Percentiles rank a stretch among this genome's conserved stretches.
Conservation (phyloP, 1,139 yeast species). For the Pneumocystis murina region DNA sequence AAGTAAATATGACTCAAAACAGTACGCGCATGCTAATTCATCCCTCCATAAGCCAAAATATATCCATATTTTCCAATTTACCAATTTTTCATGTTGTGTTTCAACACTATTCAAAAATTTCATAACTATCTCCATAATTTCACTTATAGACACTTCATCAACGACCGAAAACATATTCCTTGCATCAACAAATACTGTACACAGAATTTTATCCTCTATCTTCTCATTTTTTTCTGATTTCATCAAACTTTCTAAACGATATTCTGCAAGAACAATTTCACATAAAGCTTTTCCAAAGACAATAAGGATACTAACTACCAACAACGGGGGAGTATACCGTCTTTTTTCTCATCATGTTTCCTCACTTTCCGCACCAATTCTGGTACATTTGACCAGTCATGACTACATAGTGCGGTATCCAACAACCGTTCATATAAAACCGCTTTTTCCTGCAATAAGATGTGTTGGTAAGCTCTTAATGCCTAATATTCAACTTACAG, state of each 20-base stretch:
- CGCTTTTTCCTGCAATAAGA: neutral
- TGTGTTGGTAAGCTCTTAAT: neutral
- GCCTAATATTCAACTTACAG: neutral
- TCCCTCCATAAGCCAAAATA: neutral
- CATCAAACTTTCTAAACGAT: neutral
- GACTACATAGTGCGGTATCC: neutral
- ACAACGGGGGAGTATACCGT: neutral
- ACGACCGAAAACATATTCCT: neutral
- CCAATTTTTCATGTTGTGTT: neutral
- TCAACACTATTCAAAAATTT: neutral
- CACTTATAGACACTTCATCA: neutral
- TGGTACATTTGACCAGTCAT: neutral
- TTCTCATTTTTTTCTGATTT: neutral
- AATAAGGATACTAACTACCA: neutral
- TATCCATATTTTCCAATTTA: neutral
- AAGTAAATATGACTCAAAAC: neutral
- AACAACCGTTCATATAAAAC: neutral
- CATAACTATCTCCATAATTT: neutral
- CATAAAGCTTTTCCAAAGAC: neutral
- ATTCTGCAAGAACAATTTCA: neutral
- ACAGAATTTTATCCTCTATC: neutral
- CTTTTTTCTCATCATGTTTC: neutral
- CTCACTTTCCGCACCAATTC: neutral
- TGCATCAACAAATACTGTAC: neutral
- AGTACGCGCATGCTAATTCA: neutral